Evolutionary conservation across 192 early-diverging fungal genomes (phyloP), one percentile per base, ranked within the genome.

Genomic region (Backusella liffmaniae): DNA sequence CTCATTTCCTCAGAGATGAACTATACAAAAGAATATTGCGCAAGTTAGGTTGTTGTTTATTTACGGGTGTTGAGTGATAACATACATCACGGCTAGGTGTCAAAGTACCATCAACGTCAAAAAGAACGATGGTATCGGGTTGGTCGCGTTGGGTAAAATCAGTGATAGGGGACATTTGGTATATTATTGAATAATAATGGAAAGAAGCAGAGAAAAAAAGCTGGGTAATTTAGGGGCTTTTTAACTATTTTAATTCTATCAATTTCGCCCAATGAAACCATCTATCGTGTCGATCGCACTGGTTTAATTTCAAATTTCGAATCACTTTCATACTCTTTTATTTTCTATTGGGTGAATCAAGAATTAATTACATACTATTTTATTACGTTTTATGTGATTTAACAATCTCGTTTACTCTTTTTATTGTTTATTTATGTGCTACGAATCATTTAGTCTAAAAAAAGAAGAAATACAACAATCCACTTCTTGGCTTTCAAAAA

Each of bases 51-150:
- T 53, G 26, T 65, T 70, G 49, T 30, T 12, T 71, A 15, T 29
- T 30, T 41, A 62, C 6, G 5, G 15, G 12, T 30, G 2, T 39
- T 39, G 37, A 51, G 41, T 77, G 10, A 71, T 26, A 13, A 44
- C 84, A 84, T 87, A 97, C 96, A 83, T 91, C 85, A 83, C 98
- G 94, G 44, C 96, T 97, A 44, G 96, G 97, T 10, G 96, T 97
- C 70, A 99, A 83, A 13, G 98, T 98, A 65, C 97, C 98, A 82
- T 99, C 98, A 53, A 99, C 96, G 86, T 99, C 96, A 78, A 98
- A 98, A 39, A 98, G 91, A 56, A 92, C 91, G 77, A 98, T 87
- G 80, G 92, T 96, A 81, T 92, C 88, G 41, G 96, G 93, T 35
- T 87, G 84, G 66, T 89, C 84, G 78, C 92, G 90, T 78, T 89